Base-by-base conservation (phyloP, 169 alveolate genomes). In the Fabrea salina region DNA sequence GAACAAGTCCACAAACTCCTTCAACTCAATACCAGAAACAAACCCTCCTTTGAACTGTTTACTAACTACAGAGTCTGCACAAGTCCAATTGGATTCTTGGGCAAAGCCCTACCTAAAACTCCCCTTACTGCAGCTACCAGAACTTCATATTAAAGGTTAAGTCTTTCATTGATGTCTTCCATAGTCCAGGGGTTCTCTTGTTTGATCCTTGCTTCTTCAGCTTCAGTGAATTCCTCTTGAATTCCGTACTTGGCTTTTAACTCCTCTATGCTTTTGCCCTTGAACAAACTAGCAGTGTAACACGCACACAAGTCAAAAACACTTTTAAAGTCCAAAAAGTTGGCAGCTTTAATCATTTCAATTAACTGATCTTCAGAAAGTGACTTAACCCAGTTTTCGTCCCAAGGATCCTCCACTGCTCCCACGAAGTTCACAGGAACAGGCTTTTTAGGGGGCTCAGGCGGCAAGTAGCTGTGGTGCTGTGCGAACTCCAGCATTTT, bases 341-440 rank as follows among this genome's bases (percentile, higher is more conserved):
- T 75, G 2, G 86, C 83, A 22, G 84, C 89, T 71, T 80, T 74
- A 58, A 89, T 89, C 41, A 89, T 57, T 33, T 83, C 91, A 80
- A 83, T 79, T n/a, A 86, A 61, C 0, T 39, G 37, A 40, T 82
- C 88, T 66, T 54, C 37, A 41, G 41, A 25, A 66, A 66, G 41
- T 5, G 27, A 37, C 16, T 35, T 66, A 5, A 66, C 5, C 33
- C 16, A 66, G 2, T 66, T 30, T 5, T 19, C 76, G 41, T 66
- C 51, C 51, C 51, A 66, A 40, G 27, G 58, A 40, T 66, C 76
- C 16, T 35, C 1, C 33, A 19, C n/a, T 22, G 33, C 76, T 13
- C 30, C 56, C 1, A 66, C 22, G n/a, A 37, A 22, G 4, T 4
- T 66, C 22, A 32, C 41, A 16, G n/a, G 47, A 4, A 70, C 4